phyloP scores from a whole-genome alignment of 805 yeast species.

The Yamadazyma endophytica region DNA sequence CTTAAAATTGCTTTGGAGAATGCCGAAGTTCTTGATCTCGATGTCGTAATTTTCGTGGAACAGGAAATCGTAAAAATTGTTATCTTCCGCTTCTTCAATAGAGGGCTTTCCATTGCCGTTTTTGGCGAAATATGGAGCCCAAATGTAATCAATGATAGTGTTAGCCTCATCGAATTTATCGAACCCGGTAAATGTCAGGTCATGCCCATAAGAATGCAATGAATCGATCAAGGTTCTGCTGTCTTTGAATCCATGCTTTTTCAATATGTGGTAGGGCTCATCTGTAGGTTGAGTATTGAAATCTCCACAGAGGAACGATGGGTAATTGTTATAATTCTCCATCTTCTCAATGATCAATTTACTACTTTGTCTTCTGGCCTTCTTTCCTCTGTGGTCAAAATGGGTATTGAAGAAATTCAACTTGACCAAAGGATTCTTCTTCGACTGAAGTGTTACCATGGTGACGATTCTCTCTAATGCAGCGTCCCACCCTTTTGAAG shows the following conservation, averaged over 20 bases:
- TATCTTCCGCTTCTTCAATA: constrained; percentile 2
- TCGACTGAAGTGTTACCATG: constrained; percentile 29
- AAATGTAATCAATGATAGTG: constrained; percentile 42
- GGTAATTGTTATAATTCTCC: constrained; percentile 25
- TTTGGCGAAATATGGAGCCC: constrained; percentile 30
- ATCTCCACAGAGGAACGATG: constrained; percentile 40
- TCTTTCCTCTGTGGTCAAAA: constrained; percentile 36
- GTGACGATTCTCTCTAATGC: constrained; percentile 37
- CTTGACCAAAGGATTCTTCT: constrained; percentile 21
- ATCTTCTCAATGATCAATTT: constrained; percentile 31
- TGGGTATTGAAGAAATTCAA: constrained; percentile 40
- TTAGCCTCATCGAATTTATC: constrained; percentile 22
- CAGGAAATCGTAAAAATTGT: constrained; percentile 10
- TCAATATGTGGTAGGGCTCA: constrained; percentile 37
- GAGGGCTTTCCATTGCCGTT: constrained; percentile 15
- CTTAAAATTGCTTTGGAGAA: constrained; percentile 31
- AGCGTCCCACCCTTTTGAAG: constrained; percentile 46
- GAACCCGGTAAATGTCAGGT: constrained; percentile 49
- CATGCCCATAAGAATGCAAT: constrained; percentile 36
- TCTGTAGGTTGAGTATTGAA: constrained; percentile 39
- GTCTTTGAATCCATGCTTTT: constrained; percentile 23
- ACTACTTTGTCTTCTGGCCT: constrained; percentile 33
- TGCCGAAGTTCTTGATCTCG: constrained; percentile 32
- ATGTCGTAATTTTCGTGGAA: constrained; percentile 19
- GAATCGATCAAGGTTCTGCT: constrained; percentile 27